Conservation (phyloP, 1,139 yeast genomes). For the Candida frijolesensis region DNA sequence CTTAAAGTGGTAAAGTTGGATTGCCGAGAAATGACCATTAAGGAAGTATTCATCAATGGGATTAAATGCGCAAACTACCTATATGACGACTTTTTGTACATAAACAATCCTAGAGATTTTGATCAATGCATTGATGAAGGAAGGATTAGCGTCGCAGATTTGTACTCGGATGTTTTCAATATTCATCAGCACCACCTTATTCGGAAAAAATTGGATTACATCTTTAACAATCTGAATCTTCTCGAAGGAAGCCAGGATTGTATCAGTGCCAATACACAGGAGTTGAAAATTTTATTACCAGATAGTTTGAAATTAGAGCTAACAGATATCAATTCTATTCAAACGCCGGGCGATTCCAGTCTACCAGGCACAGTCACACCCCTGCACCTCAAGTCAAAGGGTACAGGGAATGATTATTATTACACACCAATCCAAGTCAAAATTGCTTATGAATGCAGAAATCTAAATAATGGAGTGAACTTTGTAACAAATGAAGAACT, state of each 20-base stretch:
- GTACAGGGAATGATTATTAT: conserved; percentile 35
- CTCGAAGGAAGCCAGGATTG: conserved; percentile 21
- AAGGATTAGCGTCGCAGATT: conserved; percentile 40
- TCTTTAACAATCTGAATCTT: conserved; percentile 55
- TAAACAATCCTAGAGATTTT: conserved; percentile 36
- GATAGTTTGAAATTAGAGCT: conserved; percentile 63
- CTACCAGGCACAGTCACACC: conserved; percentile 39
- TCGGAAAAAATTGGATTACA: conserved; percentile 61
- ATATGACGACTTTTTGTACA: conserved; percentile 41
- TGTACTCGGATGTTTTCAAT: conserved; percentile 44
- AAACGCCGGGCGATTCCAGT: conserved; percentile 41
- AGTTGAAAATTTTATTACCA: conserved; percentile 71
- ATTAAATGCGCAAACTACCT: conserved; percentile 35
- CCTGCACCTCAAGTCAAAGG: conserved; percentile 36
- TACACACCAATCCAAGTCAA: conserved; percentile 75
- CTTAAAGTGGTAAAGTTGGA: conserved; percentile 69
- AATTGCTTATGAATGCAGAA: conserved; percentile 65
- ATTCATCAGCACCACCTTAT: conserved; percentile 66
- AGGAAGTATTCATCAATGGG: conserved; percentile 63
- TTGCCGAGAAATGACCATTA: conserved; percentile 74
- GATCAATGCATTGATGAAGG: conserved; percentile 24
- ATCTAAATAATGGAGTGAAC: conserved; percentile 74
- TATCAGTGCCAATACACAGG: conserved; percentile 58
- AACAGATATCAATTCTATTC: conserved; percentile 52
- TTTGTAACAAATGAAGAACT: conserved; percentile 58